These are phyloP conservation scores for Candida tropicalis DNA, from an alignment of 1,139 yeast species.

Conservation along the genomic window DNA sequence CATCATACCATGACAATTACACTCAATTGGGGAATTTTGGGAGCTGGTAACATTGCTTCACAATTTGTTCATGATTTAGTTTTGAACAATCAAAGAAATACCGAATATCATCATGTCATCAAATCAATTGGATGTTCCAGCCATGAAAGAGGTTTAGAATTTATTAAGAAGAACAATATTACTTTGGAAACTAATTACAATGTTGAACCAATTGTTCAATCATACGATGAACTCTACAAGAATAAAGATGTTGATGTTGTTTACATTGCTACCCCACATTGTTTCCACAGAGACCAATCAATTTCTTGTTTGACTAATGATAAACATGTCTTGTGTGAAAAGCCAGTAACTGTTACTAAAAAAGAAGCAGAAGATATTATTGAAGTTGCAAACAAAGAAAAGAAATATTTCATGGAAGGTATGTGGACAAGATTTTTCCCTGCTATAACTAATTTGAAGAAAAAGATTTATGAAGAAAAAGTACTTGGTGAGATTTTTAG, in stretches of 20 bases:
- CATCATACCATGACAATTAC: constrained; percentile 19
- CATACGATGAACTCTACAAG: constrained; percentile 38
- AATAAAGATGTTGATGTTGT: constrained; percentile 53
- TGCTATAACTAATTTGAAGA: constrained; percentile 38
- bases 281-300: constrained; percentile 53
- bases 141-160: constrained; percentile 28
- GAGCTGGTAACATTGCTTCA: constrained; percentile 49
- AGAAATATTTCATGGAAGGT: constrained; percentile 61
- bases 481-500: constrained; percentile 51
- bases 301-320: constrained; percentile 52
- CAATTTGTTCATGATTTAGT: constrained; percentile 41
- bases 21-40: constrained; percentile 45
- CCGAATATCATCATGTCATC: constrained; percentile 28
- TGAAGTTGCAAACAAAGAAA: constrained; percentile 46
- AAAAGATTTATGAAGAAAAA: constrained; percentile 44
- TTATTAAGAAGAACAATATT: constrained; percentile 22
- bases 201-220: constrained; percentile 23
- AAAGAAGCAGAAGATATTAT: constrained; percentile 48
- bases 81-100: constrained; percentile 27
- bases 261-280: constrained; percentile 64
- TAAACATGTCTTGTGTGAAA: constrained; percentile 61
- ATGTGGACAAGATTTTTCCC: constrained; percentile 71
- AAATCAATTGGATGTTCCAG: constrained; percentile 36
- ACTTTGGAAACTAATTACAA: constrained; percentile 22
- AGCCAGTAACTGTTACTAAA: constrained; percentile 58